These are phyloP conservation scores for Cladosporium sphaerospermum DNA, from an alignment of 2,329 filamentous ascomycete species.

Conservation along the genomic window DNA sequence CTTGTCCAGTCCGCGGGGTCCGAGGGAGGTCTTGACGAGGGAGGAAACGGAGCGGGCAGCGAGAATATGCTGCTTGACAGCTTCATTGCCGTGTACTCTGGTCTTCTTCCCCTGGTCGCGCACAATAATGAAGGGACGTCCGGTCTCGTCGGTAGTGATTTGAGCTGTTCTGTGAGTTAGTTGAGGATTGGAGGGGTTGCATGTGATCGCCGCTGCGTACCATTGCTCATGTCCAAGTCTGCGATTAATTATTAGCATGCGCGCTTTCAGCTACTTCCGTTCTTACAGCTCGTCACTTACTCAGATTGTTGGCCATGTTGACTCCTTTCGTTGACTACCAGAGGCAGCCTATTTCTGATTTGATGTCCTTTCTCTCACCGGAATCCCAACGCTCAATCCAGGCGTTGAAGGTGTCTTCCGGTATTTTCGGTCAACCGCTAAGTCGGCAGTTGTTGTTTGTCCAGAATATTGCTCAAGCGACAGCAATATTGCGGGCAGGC, in stretches of 20 bases:
- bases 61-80: constrained; percentile 96
- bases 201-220: constrained; percentile 43
- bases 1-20: constrained; percentile 94
- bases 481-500: neutral
- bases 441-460: neutral
- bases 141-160: constrained; percentile 95
- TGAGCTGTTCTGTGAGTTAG: constrained; percentile 42
- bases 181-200: constrained; percentile 3
- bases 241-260: constrained; percentile 20
- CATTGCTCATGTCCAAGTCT: constrained; percentile 81
- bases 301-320: constrained; percentile 13
- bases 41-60: constrained; percentile 93
- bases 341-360: constrained; percentile 6
- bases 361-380: neutral
- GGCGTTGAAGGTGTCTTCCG: neutral
- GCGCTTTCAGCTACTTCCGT: constrained; percentile 40
- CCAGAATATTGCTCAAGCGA: neutral
- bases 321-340: constrained; percentile 39
- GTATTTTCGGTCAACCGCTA: neutral
- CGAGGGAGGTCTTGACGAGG: constrained; percentile 95
- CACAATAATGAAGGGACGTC: constrained; percentile 94
- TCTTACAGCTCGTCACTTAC: constrained; percentile 42
- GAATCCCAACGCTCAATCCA: neutral
- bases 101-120: constrained; percentile 98
- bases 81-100: constrained; percentile 91